A percentile compares a stretch with the other conserved stretches of the same genome.
Conservation (phyloP, 2,329 filamentous ascomycete species). For the Xylaria sp. region DNA sequence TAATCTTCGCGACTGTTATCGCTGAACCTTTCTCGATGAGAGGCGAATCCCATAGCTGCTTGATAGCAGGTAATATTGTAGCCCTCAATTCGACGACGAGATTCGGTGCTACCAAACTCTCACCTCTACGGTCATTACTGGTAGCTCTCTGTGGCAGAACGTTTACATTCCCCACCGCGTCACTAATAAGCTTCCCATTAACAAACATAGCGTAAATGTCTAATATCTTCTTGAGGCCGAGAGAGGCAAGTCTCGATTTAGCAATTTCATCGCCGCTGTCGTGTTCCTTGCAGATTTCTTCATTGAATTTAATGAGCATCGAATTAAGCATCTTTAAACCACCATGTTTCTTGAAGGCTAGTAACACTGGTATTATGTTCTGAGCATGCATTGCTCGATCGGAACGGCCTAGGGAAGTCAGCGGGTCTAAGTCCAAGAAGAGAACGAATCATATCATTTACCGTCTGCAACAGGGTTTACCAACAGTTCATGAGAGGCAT, state of each 20-base stretch:
- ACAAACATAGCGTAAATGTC: constrained; percentile 82
- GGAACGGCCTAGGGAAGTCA: constrained; percentile 54
- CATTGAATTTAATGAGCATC: constrained; percentile 76
- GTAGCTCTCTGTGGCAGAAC: constrained; percentile 52
- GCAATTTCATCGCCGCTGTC: constrained; percentile 57
- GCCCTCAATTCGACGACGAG: constrained; percentile 88
- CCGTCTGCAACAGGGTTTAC: constrained; percentile 68
- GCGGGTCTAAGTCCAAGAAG: constrained; percentile 39
- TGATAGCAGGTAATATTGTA: constrained; percentile 79
- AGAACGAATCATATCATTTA: constrained; percentile 29
- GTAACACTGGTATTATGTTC: constrained; percentile 79
- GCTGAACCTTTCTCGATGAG: constrained; percentile 84
- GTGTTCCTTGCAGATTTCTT: constrained; percentile 60
- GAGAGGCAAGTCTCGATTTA: constrained; percentile 61
- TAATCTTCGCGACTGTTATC: constrained; percentile 79
- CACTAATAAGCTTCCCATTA: constrained; percentile 81
- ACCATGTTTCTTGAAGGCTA: constrained; percentile 85
- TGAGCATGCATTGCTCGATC: constrained; percentile 63
- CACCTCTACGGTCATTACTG: constrained; percentile 57
- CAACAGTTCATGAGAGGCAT: constrained; percentile 80
- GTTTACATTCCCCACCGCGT: constrained; percentile 71
- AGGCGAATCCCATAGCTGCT: constrained; percentile 84
- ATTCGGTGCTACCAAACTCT: constrained; percentile 68
- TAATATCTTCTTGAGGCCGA: constrained; percentile 83
- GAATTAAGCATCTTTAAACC: constrained; percentile 80